Percentiles rank a stretch among this genome's conserved stretches.
These are phyloP conservation scores for Aspergillus quadricinctus DNA, from an alignment of 2,329 filamentous ascomycete genomes.

Conservation along the genomic window DNA sequence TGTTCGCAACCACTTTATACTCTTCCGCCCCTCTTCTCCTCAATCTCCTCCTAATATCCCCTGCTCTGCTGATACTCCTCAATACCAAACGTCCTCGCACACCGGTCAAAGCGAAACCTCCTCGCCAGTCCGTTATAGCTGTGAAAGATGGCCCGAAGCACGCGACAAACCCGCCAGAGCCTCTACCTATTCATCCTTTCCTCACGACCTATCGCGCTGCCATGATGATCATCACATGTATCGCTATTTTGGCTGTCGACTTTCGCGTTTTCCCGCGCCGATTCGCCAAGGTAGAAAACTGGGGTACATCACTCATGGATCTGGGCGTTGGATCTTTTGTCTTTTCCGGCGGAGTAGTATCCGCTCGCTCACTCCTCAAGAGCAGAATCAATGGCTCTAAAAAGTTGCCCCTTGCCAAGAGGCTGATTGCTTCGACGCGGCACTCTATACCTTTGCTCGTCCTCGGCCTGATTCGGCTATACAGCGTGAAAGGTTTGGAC, in stretches of 20 bases:
- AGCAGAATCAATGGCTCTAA: constrained; percentile 53
- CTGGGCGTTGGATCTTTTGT: constrained; percentile 96
- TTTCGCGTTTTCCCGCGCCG: constrained; percentile 88
- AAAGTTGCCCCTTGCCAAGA: constrained; percentile 42
- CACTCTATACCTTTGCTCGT: constrained; percentile 79
- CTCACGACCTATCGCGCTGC: constrained; percentile 84
- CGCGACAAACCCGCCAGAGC: constrained; percentile 35
- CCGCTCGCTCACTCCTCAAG: constrained; percentile 73
- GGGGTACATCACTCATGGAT: constrained; percentile 99
- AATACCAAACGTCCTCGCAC: constrained; percentile 27
- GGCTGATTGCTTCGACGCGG: constrained; percentile 64
- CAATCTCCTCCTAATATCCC: constrained; percentile 67
- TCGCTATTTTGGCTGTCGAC: constrained; percentile 94
- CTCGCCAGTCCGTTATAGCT: constrained; percentile 18
- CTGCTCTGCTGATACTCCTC: constrained; percentile 60
- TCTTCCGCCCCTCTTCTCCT: constrained; percentile 69
- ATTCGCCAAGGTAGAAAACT: constrained; percentile 98
- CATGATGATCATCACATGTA: constrained; percentile 86
- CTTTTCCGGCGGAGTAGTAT: constrained; percentile 88
- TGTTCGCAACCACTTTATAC: constrained; percentile 85
- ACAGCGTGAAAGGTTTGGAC: constrained; percentile 88
- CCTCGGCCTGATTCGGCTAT: constrained; percentile 73
- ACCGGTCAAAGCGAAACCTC: constrained; percentile 32
- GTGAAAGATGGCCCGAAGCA: constrained; percentile 18
- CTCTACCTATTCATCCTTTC: constrained; percentile 81